Conservation (phyloP, 139 green algal genomes). For the Astrephomene gubernaculifera region DNA sequence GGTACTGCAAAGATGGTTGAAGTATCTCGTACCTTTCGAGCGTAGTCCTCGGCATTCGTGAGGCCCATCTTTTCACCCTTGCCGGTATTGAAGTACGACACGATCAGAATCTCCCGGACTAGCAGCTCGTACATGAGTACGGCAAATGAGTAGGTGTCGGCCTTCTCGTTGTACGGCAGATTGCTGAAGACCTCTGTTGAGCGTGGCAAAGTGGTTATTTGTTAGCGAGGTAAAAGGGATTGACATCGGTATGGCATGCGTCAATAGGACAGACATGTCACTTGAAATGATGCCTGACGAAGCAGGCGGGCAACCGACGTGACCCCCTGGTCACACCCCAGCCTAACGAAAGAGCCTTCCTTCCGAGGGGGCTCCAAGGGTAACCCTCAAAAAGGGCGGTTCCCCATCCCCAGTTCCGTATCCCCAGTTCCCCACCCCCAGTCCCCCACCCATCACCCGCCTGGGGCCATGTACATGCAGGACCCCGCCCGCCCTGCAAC, state of each 20-base stretch:
- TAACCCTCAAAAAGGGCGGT: background rate
- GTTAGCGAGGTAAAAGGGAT: too few relatives aligned
- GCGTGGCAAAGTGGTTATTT: too few relatives aligned
- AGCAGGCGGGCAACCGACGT: background rate
- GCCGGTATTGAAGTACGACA: conserved; percentile 1
- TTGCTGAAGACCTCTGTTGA: conserved; percentile 30
- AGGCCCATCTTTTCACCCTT: background rate
- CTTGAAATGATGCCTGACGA: too few relatives aligned
- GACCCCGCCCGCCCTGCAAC: conserved; percentile 6
- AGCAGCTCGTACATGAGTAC: conserved; percentile 29
- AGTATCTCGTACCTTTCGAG: conserved; percentile 2
- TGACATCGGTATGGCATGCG: too few relatives aligned
- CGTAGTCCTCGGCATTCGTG: background rate
- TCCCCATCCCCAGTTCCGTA: too few relatives aligned
- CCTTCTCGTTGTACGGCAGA: conserved; percentile 41
- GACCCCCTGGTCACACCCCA: background rate
- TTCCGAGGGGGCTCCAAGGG: background rate
- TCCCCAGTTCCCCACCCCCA: too few relatives aligned
- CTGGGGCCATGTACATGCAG: conserved; percentile 29
- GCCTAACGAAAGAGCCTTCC: background rate
- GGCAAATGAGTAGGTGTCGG: conserved; percentile 34
- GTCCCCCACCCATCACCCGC: background rate
- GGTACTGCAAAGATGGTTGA: too few relatives aligned
- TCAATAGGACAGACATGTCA: too few relatives aligned
- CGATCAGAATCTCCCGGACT: background rate